Evolutionary conservation across 2,329 filamentous ascomycete genomes (phyloP).

Genomic region (Berkeleyomyces basicola): DNA sequence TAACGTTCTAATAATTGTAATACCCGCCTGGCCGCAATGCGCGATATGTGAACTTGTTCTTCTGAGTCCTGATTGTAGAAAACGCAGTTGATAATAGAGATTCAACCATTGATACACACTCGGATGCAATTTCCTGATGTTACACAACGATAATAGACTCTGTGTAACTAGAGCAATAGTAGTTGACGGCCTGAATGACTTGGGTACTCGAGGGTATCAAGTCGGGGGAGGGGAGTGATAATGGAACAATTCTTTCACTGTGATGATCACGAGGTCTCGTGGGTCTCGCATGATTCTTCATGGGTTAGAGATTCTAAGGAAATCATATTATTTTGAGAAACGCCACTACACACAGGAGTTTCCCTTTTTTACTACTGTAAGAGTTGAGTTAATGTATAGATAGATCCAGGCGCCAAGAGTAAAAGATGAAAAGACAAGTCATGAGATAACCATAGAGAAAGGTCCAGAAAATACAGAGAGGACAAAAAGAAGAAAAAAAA

Average conservation of each 20-base stretch:
- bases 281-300: no score
- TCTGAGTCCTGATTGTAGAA: no score
- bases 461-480: background rate
- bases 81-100: no score
- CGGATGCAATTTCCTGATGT: no score
- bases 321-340: no score
- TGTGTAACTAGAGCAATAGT: no score
- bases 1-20: conserved; percentile 7
- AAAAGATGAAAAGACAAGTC: background rate
- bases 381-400: background rate
- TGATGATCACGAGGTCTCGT: background rate
- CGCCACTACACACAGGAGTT: background rate
- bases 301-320: no score
- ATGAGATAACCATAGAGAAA: background rate
- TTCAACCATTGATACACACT: no score
- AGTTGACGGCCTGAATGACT: no score
- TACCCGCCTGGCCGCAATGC: background rate
- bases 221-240: background rate
- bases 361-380: background rate
- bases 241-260: background rate
- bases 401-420: background rate
- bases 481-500: background rate
- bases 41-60: background rate
- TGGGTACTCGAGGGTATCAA: background rate
- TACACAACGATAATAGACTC: no score